A percentile compares a stretch with the other conserved stretches of the same genome.
Conservation (phyloP, 345 rosid genomes). For the Abelmoschus esculentus region DNA sequence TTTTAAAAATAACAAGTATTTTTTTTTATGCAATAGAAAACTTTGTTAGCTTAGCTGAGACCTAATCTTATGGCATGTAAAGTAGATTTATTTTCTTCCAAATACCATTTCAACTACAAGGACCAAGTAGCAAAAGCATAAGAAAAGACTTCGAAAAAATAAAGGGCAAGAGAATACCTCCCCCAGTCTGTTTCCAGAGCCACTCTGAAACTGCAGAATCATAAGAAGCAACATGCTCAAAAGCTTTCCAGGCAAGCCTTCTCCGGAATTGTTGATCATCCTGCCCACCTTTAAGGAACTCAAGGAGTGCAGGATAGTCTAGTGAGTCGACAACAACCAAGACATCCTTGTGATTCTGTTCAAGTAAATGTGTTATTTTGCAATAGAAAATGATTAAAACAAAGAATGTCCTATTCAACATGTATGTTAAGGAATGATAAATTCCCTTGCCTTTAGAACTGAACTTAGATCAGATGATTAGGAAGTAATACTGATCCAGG, state of each 20-base stretch:
- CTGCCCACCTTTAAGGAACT: slow-evolving; percentile 55
- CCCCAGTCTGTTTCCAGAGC: slow-evolving; percentile 79
- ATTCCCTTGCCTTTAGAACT: not conserved
- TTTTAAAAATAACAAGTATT: not conserved
- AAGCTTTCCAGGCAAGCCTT: slow-evolving; percentile 92
- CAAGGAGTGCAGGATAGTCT: slow-evolving; percentile 67
- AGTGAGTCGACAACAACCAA: slow-evolving; percentile 73
- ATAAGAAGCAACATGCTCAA: slow-evolving; percentile 76
- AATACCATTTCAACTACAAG: not conserved
- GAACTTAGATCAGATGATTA: not conserved
- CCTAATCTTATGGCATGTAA: not conserved
- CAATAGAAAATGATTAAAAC: slow-evolving; percentile 5
- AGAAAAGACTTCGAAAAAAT: not conserved
- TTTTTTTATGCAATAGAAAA: not conserved
- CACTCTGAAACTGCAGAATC: slow-evolving; percentile 95
- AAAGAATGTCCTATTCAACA: slow-evolving; percentile 1
- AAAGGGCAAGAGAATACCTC: slow-evolving; percentile 32
- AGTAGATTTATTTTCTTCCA: not conserved
- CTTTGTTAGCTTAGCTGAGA: not conserved
- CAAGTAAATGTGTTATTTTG: slow-evolving; percentile 9
- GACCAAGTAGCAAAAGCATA: not conserved
- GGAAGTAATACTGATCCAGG: not conserved
- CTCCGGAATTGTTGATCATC: slow-evolving; percentile 64
- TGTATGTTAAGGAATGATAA: not conserved
- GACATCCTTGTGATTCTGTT: slow-evolving; percentile 92